Evolutionary conservation across 1,284 basidiomycete species (phyloP).

Genomic region (Microbotryum saponariae): DNA sequence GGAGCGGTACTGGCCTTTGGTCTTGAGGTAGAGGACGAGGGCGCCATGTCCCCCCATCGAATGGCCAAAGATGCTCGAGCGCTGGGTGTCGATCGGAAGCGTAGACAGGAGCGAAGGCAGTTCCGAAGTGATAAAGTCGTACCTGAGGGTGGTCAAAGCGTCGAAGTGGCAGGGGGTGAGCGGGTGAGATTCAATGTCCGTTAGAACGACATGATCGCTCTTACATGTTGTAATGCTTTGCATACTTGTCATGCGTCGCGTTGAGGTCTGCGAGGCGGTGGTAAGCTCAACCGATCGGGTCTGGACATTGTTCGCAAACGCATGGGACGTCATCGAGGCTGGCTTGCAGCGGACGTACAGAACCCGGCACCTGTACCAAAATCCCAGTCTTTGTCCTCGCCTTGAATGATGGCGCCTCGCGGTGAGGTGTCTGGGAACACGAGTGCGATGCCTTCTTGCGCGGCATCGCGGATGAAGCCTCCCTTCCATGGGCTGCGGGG

Average conservation of each 20-base stretch:
- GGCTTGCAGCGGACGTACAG: not conserved
- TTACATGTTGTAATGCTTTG: slow-evolving; percentile 82
- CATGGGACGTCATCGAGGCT: not conserved
- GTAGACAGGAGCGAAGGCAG: slow-evolving; percentile 67
- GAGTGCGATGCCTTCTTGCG: slow-evolving; percentile 63
- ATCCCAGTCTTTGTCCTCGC: slow-evolving; percentile 79
- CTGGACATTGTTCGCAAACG: too few species aligned
- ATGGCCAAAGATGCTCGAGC: slow-evolving; percentile 61
- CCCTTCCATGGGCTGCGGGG: slow-evolving; percentile 71
- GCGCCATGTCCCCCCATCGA: slow-evolving; percentile 96
- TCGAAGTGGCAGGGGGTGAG: not conserved
- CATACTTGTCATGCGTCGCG: slow-evolving; percentile 69
- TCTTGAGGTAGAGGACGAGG: slow-evolving; percentile 75
- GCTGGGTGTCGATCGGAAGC: slow-evolving; percentile 56
- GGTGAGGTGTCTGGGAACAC: slow-evolving; percentile 96
- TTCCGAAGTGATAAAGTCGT: slow-evolving; percentile 70
- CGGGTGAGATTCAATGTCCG: not conserved
- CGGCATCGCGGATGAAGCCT: slow-evolving; percentile 68
- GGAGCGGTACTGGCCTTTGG: slow-evolving; percentile 65
- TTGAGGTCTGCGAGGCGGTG: slow-evolving; percentile 65
- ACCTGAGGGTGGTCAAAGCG: slow-evolving; percentile 19
- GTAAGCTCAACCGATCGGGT: slow-evolving; percentile 50
- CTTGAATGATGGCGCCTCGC: slow-evolving; percentile 78
- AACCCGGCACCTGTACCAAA: slow-evolving; percentile 36
- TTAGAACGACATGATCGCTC: not conserved